Evolutionary conservation across 257 asterid species (phyloP).

Genomic region (Euphrasia confusa): DNA sequence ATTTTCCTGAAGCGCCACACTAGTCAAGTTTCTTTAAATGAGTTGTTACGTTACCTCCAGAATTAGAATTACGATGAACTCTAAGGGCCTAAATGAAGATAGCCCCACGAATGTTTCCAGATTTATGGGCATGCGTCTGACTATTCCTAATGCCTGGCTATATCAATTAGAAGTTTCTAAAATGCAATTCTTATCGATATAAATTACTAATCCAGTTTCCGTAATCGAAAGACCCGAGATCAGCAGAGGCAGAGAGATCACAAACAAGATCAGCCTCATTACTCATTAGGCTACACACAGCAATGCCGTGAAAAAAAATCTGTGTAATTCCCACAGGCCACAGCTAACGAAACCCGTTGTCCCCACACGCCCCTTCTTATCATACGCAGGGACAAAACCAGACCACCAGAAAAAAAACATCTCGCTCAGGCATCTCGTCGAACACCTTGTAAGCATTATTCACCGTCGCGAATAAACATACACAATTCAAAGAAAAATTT

Average conservation of each 20-base stretch:
- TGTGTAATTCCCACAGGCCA: constrained; percentile 38
- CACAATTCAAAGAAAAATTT: constrained; percentile 39
- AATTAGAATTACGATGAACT: constrained; percentile 45
- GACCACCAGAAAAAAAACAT: constrained; percentile 63
- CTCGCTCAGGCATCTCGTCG: constrained; percentile 55
- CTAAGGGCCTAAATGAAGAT: constrained; percentile 66
- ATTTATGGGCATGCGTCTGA: constrained; percentile 46
- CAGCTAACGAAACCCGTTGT: constrained; percentile 54
- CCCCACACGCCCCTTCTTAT: constrained; percentile 47
- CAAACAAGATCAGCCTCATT: constrained; percentile 76
- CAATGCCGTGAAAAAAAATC: constrained; percentile 51
- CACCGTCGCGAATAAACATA: constrained; percentile 39
- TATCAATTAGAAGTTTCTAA: constrained; percentile 48
- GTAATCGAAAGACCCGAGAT: constrained; percentile 63
- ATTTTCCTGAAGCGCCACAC: constrained; percentile 70
- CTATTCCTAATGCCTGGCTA: constrained; percentile 68
- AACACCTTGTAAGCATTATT: constrained; percentile 49
- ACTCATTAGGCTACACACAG: constrained; percentile 49
- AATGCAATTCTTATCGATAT: constrained; percentile 32
- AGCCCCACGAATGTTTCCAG: constrained; percentile 67
- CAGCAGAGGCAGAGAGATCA: constrained; percentile 84
- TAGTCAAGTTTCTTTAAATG: constrained; percentile 30
- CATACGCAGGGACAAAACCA: constrained; percentile 51
- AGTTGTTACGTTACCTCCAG: constrained; percentile 42
- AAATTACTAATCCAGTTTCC: constrained; percentile 56